Evolutionary conservation across 768 basidiomycete species (phyloP), one percentile per base, ranked within the genome.

Genomic region (Suillus brevipes): DNA sequence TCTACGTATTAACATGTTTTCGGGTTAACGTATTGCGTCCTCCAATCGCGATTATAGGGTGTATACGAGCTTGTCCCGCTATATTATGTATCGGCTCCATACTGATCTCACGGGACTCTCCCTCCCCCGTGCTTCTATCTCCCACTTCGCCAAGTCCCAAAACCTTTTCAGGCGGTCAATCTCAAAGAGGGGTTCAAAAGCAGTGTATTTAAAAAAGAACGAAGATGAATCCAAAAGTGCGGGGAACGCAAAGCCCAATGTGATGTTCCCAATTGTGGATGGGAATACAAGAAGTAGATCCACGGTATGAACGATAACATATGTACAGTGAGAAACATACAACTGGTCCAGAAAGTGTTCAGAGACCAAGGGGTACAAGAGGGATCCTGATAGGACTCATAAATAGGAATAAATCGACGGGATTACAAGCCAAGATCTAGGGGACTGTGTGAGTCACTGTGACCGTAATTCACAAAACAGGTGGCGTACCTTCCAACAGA

Each of bases 401-500:
- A 64, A 43, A 66, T 25, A 61, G 56, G 36, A 50, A 45, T 59
- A 50, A 64, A 58, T 59, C 55, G 55, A 68, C 60, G 38, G 61
- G 58, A 62, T 79, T 77, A 84, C 73, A 84, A 71, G 67, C 83
- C 83, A 70, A 84, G 74, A 78, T 84, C 83, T 84, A 64, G 45
- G 62, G 49, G 57, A 49, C 20, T 16, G 58, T 36, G 62, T 68
- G 74, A 69, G 76, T 68, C 68, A 75, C 59, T 68, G 68, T 49
- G 52, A 67, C 16, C 52, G 31, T 31, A 62, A 34, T 47, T 28
- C n/a, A 50, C 38, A 13, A 31, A 40, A 57, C 45, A 65, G 64
- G 57, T 36, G 45, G 70, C 83, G 47, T 64, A 90, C 92, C 91
- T 83, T 90, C 84, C 69, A 94, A 75, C 72, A 95, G 78, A 70